These are phyloP conservation scores for Nicotiana noctiflora DNA, from an alignment of 257 asterid genomes.

Conservation along the genomic window DNA sequence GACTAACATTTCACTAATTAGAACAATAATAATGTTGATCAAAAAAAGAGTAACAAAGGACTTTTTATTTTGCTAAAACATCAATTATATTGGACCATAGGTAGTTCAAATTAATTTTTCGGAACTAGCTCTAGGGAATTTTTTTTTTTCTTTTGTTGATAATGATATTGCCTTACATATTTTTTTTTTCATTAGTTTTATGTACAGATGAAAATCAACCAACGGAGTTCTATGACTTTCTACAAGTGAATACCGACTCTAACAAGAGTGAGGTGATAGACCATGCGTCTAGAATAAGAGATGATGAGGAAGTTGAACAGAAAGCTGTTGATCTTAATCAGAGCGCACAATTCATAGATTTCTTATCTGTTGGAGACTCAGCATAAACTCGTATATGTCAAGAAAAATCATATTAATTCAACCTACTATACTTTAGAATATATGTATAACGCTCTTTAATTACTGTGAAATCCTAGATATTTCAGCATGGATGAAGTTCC, in stretches of 20 bases:
- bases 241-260: slow-evolving; percentile 67
- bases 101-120: no score
- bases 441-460: not conserved
- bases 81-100: no score
- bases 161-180: not conserved
- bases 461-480: not conserved
- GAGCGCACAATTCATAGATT: not conserved
- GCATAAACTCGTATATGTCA: not conserved
- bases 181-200: not conserved
- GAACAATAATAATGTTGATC: no score
- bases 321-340: not conserved
- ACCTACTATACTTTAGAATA: not conserved
- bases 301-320: slow-evolving; percentile 53
- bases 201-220: slow-evolving; percentile 16
- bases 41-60: no score
- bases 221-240: slow-evolving; percentile 63
- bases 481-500: not conserved
- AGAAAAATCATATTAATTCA: no score
- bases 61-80: no score
- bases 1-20: no score
- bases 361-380: not conserved
- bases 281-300: slow-evolving; percentile 27
- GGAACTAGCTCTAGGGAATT: no score
- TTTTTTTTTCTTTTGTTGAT: not conserved
- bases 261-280: slow-evolving; percentile 64